Base-by-base conservation (phyloP, 371 early-diverging fungal genomes). In the Smittium mucronatum region DNA sequence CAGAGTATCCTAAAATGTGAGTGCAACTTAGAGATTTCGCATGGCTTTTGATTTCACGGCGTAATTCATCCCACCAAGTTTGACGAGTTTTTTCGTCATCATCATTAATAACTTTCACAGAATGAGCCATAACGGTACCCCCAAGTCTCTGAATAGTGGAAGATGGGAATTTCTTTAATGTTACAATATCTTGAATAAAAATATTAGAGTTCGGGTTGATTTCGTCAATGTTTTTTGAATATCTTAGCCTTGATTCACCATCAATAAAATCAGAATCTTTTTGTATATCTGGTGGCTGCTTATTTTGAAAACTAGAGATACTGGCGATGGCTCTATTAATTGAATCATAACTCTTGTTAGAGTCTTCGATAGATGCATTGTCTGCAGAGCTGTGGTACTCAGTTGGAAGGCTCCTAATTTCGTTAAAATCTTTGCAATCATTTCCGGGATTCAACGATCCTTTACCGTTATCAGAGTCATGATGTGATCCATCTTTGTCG, bases 31-130 rank as follows among this genome's bases (percentile, higher is more conserved):
- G 73, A 0, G 79, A 73, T 59, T 81, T 72, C 15, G 89, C 89
- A 70, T 90, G 91, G 31, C 78, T 74, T 66, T 84, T 83, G 73
- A 90, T 84, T 72, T 90, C 91, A 29, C 86, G 87, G 30, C 91
- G 76, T 16, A 90, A 77, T 75, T 90, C 91, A 15, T 78, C 71
- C 88, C 88, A 90, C 90, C 91, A 90, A 2, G 80, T 70, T 47
- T 89, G 88, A 1, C 90, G 76, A 34, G 85, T 85, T 1, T 73
- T 75, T 63, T 82, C 79, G 57, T 64, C 66, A 65, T 85, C 87
- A 47, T 80, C 78, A 17, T 86, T 85, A 59, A 89, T 79, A 8
- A 90, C 74, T 70, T 90, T 90, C 64, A 90, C 86, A 5, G 85
- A 85, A 2, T 83, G 77, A 16, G 90, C 87, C 32, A 84, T 80